Base-by-base conservation (phyloP, 1,284 basidiomycete genomes). In the Cryptococcus neoformans region DNA sequence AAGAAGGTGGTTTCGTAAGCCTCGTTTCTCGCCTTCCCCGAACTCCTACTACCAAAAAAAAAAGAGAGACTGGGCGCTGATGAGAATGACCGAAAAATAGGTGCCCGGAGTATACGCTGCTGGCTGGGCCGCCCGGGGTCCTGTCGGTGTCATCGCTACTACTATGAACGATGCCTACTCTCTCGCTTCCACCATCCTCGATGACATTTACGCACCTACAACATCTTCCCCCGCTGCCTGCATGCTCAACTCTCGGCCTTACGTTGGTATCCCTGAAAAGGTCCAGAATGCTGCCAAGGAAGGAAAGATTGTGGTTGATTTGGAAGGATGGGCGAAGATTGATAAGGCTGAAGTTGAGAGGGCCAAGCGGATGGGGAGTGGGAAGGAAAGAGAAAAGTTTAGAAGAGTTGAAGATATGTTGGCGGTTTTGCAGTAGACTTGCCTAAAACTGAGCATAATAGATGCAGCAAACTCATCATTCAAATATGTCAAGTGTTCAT, bases 111-210 rank as follows among this genome's bases (percentile, higher is more conserved):
- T 92, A n/a, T 98, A 97, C 72, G 88, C 90, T 1, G 88, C 90
- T 1, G 95, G 95, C 2, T 99, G 96, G 96, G 87, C 92, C 0
- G 89, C 92, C 0, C 85, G 85, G 10, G 96, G 95, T 21, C 93
- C 95, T 0, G 87, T 86, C 47, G 95, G 96, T 5, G 93, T 99
- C 11, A 84, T 99, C 48, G 94, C 92, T 0, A 83, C 87, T 14
- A 98, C 96, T 28, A 94, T 99, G 92, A 85, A 92, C 76, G 85
- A 97, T 73, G 91, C 95, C 14, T 93, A 93, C 70, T 80, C 75
- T 62, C 64, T 78, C 62, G 62, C 72, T 35, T 59, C 65, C 41
- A 28, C 56, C 12, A 56, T 78, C 36, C 49, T 78, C 1, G 58
- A 60, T 12, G 75, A 78, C 53, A 66, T 73, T 37, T 64, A 62